Evolutionary conservation across 345 rosid genomes (phyloP), one percentile per base, ranked within the genome.

Genomic region (Linum trigynum): DNA sequence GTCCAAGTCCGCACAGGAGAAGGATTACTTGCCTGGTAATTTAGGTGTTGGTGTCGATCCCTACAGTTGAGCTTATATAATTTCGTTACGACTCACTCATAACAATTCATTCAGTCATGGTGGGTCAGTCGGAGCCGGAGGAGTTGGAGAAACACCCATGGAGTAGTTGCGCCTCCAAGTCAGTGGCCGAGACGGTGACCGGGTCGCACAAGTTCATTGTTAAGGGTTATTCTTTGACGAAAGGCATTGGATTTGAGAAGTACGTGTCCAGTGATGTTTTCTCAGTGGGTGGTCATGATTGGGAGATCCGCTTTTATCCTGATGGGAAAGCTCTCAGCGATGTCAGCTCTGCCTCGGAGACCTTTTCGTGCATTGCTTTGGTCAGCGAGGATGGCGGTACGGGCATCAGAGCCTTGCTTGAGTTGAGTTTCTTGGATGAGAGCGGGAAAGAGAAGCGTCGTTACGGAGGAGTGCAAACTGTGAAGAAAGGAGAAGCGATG

Each of bases 401-500:
- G 23, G 99, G 91, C 62, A 85, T 95, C 36, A 80, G 99, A 78
- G 97, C 99, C 10, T 76, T 89, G 76, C 91, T 95, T 57, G 90
- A 89, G 83, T 68, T 95, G 36, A 87, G 95, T 17, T 69, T 95
- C 32, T 74, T 89, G 69, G 99, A 95, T 76, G 97, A 91, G 84
- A 91, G 95, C 23, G 99, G 94, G 12, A 88, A 85, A 69, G 97
- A 82, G 66, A 83, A 82, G 69, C 97, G 91, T 41, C 32, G 1
- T 23, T 0, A 23, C 32, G 32, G 87, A 91, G 77, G 86, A 89
- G 38, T 95, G 89, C 17, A 91, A 92, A 91, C 70, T 95, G 91
- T 62, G 92, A 86, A 82, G 65, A 83, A 83, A 72, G 95, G 97
- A 6, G 85, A 91, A 90, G 91, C 91, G 97, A 89, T 97, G 99